Evolutionary conservation across 2,329 filamentous ascomycete genomes (phyloP).

Genomic region (Zasmidium cellare): DNA sequence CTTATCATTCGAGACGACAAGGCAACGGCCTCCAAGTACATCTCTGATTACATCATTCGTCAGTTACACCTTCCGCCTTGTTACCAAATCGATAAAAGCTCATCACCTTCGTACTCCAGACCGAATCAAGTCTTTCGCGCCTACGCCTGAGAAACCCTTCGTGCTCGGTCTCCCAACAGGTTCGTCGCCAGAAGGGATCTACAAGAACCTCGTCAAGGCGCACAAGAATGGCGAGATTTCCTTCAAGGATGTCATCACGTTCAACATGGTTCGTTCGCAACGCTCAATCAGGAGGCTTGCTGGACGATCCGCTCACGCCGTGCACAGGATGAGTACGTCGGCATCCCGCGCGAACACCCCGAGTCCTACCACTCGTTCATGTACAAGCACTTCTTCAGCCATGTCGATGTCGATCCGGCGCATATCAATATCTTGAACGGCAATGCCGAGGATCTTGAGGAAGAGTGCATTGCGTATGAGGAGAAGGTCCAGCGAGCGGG

Average conservation of each 20-base stretch:
- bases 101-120: conserved; percentile 46
- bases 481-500: conserved; percentile 71
- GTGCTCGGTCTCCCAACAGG: conserved; percentile 82
- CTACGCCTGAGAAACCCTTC: conserved; percentile 71
- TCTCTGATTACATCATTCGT: conserved; percentile 79
- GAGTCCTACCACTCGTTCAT: conserved; percentile 91
- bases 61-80: conserved; percentile 28
- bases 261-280: conserved; percentile 71
- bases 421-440: conserved; percentile 86
- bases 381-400: conserved; percentile 90
- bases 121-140: conserved; percentile 75
- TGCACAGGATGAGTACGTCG: conserved; percentile 50
- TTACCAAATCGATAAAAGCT: not conserved
- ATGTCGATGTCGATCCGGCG: conserved; percentile 74
- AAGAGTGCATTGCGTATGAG: conserved; percentile 78
- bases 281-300: not conserved
- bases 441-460: conserved; percentile 72
- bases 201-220: conserved; percentile 70
- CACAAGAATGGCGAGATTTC: conserved; percentile 75
- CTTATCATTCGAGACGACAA: conserved; percentile 79
- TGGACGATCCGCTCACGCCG: not conserved
- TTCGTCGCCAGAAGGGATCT: conserved; percentile 76
- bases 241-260: conserved; percentile 85
- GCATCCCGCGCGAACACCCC: conserved; percentile 76
- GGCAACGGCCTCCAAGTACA: conserved; percentile 68